Percentiles rank a stretch among this genome's conserved stretches.
phyloP scores from a whole-genome alignment of 371 early-diverging fungal genomes.

The Mortierella sp. region DNA sequence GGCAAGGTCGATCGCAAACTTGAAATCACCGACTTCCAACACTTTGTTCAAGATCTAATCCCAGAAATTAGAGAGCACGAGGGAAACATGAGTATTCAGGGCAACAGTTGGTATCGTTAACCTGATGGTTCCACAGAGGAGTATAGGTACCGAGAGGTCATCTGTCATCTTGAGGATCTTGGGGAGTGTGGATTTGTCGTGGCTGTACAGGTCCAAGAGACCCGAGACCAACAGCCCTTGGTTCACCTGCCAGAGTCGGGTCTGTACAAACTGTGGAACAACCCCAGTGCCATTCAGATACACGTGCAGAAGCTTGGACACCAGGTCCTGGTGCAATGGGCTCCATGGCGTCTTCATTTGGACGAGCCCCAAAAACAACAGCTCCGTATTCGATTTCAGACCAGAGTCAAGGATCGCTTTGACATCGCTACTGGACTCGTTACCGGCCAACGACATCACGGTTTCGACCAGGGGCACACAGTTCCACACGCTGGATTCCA shows the following conservation, averaged over 20 bases:
- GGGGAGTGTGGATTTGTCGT: constrained; percentile 77
- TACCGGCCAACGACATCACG: constrained; percentile 72
- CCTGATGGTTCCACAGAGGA: too few relatives aligned
- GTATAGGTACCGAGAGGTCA: constrained; percentile 71
- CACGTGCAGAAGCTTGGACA: constrained; percentile 70
- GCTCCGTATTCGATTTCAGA: constrained; percentile 77
- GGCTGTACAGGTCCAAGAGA: constrained; percentile 77
- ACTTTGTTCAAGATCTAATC: constrained; percentile 70
- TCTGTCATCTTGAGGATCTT: constrained; percentile 86
- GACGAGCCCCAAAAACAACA: constrained; percentile 80
- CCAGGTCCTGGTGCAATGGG: constrained; percentile 74
- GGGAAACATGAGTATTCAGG: too few relatives aligned
- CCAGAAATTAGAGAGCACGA: too few relatives aligned
- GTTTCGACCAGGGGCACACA: constrained; percentile 81
- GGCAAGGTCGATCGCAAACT: constrained; percentile 89
- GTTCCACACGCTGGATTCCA: constrained; percentile 76
- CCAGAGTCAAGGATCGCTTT: constrained; percentile 75
- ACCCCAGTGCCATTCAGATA: constrained; percentile 75
- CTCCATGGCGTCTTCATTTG: constrained; percentile 73
- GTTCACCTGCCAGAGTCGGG: constrained; percentile 80
- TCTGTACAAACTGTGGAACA: constrained; percentile 78
- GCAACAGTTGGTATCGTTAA: too few relatives aligned
- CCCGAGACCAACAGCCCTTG: constrained; percentile 71
- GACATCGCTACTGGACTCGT: constrained; percentile 71
- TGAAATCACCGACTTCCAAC: constrained; percentile 75